Base-by-base conservation (phyloP, 2,329 filamentous ascomycete species). In the Colletotrichum godetiae region DNA sequence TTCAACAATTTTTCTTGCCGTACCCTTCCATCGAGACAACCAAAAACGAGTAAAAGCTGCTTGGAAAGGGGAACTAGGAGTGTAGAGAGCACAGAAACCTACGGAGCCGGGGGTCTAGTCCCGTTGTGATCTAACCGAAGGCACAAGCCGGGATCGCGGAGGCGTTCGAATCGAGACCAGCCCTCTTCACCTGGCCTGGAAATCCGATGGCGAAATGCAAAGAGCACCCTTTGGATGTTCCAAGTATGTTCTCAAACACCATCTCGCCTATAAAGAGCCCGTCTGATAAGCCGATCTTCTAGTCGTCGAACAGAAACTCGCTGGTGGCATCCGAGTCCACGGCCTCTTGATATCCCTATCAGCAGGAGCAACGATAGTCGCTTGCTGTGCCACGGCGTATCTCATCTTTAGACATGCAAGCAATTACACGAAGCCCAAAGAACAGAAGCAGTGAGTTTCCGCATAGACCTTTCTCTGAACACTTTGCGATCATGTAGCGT, bases 371-470 rank as follows among this genome's bases (percentile, higher is more conserved):
- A 70, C 60, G 0, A 49, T 65, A 6, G 27, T 70, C 0, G 67
- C 67, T 15, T 70, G 67, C 6, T 37, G 13, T n/a, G 15, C 55
- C 0, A 35, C 67, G 5, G 53, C 31, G 13, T 70, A 61, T 10
- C 67, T 64, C 0, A 42, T 65, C 11, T 65, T 52, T 55, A 60
- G 60, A 15, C 67, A 70, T 24, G 60, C 53, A 4, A 58, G 27
- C 13, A 62, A 70, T 37, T 70, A 70, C 67, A 59, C 67, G 7
- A 55, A 49, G 19, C 60, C 60, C 8, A 65, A 46, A 13, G 31
- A 70, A 24, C 67, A 70, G 42, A 70, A 70, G 4, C 67, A 65
- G 61, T 66, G 11, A 59, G 57, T 57, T 57, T 29, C 29, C 6
- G 5, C 7, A 4, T 10, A 29, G 10, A n/a, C 15, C 22, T 0